Percentiles rank a stretch among this genome's conserved stretches.
phyloP scores from a whole-genome alignment of 2,329 filamentous ascomycete genomes.

The Penicillium griseofulvum region DNA sequence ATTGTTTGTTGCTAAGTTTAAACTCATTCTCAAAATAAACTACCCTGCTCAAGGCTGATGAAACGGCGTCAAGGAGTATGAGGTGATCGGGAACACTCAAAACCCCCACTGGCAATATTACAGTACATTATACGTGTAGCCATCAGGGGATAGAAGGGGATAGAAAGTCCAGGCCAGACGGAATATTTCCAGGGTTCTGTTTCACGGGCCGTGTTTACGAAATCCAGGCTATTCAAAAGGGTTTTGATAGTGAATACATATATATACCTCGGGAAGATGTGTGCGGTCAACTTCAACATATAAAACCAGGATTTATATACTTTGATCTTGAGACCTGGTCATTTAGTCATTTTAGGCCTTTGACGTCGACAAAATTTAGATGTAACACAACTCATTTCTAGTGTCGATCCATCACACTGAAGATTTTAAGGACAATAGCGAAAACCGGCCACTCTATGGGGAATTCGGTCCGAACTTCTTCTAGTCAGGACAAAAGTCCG shows the following conservation, averaged over 20 bases:
- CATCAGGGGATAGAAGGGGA: constrained; percentile 1
- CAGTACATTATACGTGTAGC: neutral
- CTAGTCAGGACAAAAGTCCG: constrained; percentile 5
- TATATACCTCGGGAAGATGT: neutral
- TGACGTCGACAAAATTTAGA: neutral
- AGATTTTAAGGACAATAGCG: neutral
- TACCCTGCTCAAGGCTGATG: constrained; percentile 1
- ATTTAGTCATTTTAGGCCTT: neutral
- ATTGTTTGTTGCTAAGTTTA: constrained; percentile 7
- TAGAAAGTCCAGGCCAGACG: neutral
- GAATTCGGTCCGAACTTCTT: neutral
- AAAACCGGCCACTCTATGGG: neutral
- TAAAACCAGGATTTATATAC: neutral
- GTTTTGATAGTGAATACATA: neutral
- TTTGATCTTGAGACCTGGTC: neutral
- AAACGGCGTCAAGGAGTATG: constrained; percentile 1
- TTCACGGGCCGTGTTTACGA: neutral
- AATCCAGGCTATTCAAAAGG: neutral
- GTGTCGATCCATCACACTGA: constrained; percentile 2
- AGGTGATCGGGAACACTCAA: neutral
- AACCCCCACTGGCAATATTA: neutral
- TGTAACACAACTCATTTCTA: constrained; percentile 6
- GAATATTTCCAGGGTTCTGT: neutral
- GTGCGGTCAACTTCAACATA: neutral
- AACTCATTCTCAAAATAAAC: constrained; percentile 4